Percentiles rank a stretch among this genome's conserved stretches.
These are phyloP conservation scores for Funneliformis mosseae DNA, from an alignment of 192 early-diverging fungal species.

Conservation along the genomic window DNA sequence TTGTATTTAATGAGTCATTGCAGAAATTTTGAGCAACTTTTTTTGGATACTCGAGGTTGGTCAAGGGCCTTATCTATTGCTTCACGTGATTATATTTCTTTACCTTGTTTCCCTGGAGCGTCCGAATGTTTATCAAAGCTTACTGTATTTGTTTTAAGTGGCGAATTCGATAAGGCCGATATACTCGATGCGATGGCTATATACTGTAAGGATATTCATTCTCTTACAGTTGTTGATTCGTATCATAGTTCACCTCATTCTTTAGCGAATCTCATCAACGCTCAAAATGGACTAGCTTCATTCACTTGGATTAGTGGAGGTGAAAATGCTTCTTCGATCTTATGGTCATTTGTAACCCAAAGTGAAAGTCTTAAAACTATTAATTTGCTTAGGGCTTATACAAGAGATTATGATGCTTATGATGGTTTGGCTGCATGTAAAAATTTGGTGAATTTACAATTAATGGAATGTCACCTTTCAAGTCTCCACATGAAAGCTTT, in stretches of 20 bases:
- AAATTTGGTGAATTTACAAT: background rate
- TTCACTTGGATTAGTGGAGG: background rate
- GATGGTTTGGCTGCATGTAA: slow-evolving; percentile 9
- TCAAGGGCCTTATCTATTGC: background rate
- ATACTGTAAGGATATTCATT: background rate
- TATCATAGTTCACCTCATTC: background rate
- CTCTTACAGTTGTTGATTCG: background rate
- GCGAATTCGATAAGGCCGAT: slow-evolving; percentile 16
- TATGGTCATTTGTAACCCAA: background rate
- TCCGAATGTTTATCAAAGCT: background rate
- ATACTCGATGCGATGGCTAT: background rate
- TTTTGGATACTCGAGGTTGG: background rate
- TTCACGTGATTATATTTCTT: background rate
- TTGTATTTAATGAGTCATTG: background rate
- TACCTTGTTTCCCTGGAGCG: background rate
- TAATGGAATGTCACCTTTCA: background rate
- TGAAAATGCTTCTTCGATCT: background rate
- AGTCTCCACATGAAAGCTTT: background rate
- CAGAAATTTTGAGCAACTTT: background rate
- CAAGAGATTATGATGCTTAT: background rate
- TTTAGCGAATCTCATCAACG: background rate
- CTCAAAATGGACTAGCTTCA: background rate
- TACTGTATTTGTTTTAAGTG: slow-evolving; percentile 5
- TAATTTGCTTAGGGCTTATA: background rate
- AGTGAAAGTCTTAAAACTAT: background rate